Evolutionary conservation across 2,329 filamentous ascomycete genomes (phyloP).

Genomic region (Fusarium chlamydosporum): DNA sequence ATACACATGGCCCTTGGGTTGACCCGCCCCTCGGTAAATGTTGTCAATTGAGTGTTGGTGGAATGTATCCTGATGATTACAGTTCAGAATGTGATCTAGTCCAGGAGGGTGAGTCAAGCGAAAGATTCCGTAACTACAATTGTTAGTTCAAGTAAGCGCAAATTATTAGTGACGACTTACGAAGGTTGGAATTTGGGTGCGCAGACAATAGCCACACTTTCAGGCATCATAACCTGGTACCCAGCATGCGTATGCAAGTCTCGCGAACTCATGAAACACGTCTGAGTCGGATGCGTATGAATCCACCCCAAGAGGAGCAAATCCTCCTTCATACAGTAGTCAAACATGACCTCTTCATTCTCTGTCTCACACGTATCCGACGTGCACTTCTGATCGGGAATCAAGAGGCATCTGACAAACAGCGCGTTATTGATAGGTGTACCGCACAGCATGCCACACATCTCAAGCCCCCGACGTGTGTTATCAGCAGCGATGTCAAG

Average conservation of each 20-base stretch:
- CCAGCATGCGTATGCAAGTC: slow-evolving; percentile 94
- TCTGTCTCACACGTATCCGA: slow-evolving; percentile 95
- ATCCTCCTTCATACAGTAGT: slow-evolving; percentile 88
- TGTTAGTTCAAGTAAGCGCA: slow-evolving; percentile 1
- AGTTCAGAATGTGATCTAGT: slow-evolving; percentile 85
- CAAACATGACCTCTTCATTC: slow-evolving; percentile 86
- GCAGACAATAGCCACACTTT: slow-evolving; percentile 97
- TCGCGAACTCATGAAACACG: slow-evolving; percentile 96
- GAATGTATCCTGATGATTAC: slow-evolving; percentile 83
- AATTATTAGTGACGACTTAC: slow-evolving; percentile 62
- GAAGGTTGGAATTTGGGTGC: slow-evolving; percentile 84
- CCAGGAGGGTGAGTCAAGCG: slow-evolving; percentile 94
- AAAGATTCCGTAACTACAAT: slow-evolving; percentile 87
- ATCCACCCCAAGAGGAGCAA: slow-evolving; percentile 95
- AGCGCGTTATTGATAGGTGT: slow-evolving; percentile 92
- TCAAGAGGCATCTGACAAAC: slow-evolving; percentile 89
- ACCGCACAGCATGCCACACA: slow-evolving; percentile 94
- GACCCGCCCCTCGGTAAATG: slow-evolving; percentile 81
- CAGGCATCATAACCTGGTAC: slow-evolving; percentile 96
- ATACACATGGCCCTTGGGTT: slow-evolving; percentile 77
- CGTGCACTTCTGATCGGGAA: slow-evolving; percentile 91
- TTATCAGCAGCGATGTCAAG: slow-evolving; percentile 81
- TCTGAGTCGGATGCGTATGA: slow-evolving; percentile 96
- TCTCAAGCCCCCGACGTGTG: slow-evolving; percentile 87
- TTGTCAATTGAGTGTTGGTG: slow-evolving; percentile 79